phyloP scores from a whole-genome alignment of 352 stramenopile genomes.

The Globisporangium cederbergense region DNA sequence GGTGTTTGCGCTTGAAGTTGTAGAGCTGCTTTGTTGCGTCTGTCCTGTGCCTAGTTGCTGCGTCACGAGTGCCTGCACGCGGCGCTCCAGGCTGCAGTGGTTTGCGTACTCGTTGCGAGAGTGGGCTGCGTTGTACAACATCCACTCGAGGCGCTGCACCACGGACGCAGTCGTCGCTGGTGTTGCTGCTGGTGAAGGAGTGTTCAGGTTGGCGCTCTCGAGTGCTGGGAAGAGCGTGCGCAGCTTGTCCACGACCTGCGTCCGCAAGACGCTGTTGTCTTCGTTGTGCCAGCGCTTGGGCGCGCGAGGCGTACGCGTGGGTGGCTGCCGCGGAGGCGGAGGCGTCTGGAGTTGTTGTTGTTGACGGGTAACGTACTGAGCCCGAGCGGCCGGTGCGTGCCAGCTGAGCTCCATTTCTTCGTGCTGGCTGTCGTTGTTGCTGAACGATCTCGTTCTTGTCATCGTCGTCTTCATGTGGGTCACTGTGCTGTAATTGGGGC shows the following conservation, averaged over 20 bases:
- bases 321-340: conserved; percentile 16
- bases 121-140: conserved; percentile 64
- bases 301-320: neutral
- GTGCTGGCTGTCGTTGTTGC: neutral
- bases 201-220: conserved; percentile 11
- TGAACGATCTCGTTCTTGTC: conserved; percentile 5
- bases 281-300: conserved; percentile 17
- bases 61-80: conserved; percentile 71
- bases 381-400: neutral
- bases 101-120: conserved; percentile 69
- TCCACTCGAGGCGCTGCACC: conserved; percentile 71
- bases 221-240: conserved; percentile 29
- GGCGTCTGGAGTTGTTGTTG: neutral
- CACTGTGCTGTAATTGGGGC: neutral
- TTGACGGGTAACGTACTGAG: neutral
- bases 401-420: neutral
- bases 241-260: conserved; percentile 24
- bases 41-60: conserved; percentile 16
- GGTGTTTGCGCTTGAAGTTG: neutral
- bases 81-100: conserved; percentile 55
- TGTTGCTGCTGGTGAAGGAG: conserved; percentile 5
- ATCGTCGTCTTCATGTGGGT: neutral
- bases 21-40: neutral
- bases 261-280: conserved; percentile 22
- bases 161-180: conserved; percentile 33